Percentiles rank a stretch among this genome's conserved stretches.
phyloP scores from a whole-genome alignment of 805 yeast species.

The Hanseniaspora jakobsenii region DNA sequence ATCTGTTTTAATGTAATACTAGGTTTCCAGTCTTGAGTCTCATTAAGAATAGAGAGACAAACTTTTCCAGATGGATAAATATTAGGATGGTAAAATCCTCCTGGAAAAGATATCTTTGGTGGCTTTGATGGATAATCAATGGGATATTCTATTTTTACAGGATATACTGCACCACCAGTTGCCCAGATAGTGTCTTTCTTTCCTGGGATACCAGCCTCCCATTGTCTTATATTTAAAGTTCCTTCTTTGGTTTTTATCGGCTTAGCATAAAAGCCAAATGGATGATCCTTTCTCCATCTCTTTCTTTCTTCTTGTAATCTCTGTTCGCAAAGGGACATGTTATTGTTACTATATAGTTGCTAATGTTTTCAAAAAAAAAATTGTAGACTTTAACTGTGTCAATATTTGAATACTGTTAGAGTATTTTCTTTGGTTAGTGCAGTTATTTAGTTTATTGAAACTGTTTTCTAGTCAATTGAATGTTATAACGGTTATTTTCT shows the following conservation, averaged over 20 bases:
- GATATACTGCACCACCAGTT: constrained; percentile 66
- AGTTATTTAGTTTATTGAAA: too few relatives aligned
- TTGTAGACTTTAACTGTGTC: neutral
- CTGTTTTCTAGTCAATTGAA: too few relatives aligned
- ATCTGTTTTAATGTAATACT: constrained; percentile 86
- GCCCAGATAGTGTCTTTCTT: constrained; percentile 71
- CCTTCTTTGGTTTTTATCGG: constrained; percentile 78
- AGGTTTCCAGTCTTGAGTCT: constrained; percentile 96
- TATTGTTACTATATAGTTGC: neutral
- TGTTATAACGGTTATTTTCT: too few relatives aligned
- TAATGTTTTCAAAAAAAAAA: neutral
- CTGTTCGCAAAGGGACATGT: constrained; percentile 49
- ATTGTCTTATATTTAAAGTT: constrained; percentile 63
- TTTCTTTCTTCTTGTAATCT: constrained; percentile 91
- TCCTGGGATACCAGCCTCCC: constrained; percentile 97
- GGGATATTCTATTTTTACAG: constrained; percentile 70
- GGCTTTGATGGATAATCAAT: constrained; percentile 94
- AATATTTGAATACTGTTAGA: too few relatives aligned
- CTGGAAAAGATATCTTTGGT: constrained; percentile 82
- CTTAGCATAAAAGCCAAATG: constrained; percentile 91
- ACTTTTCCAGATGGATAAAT: constrained; percentile 96
- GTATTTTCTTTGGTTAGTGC: too few relatives aligned
- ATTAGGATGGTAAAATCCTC: constrained; percentile 90
- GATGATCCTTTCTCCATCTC: constrained; percentile 97
- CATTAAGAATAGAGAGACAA: constrained; percentile 84